Evolutionary conservation across 108 stramenopile genomes (phyloP).

Genomic region (Halocafeteria seosinensis): DNA sequence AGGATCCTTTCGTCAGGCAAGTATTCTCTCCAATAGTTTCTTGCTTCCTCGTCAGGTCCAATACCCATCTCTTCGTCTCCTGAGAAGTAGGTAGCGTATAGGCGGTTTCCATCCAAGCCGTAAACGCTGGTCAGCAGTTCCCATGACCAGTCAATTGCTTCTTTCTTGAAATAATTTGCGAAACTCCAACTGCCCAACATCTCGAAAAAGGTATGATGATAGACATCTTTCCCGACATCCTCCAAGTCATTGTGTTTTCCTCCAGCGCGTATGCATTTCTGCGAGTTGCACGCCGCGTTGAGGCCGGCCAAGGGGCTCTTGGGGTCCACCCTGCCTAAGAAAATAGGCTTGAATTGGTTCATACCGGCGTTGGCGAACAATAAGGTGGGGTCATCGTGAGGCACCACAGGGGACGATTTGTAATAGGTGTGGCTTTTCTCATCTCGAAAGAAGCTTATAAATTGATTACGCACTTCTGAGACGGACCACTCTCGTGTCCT

Average conservation of each 20-base stretch:
- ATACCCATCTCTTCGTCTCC: conserved; percentile 70
- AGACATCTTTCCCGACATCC: conserved; percentile 97
- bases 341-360: conserved; percentile 98
- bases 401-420: conserved; percentile 79
- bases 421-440: conserved; percentile 61
- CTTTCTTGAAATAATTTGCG: conserved; percentile 94
- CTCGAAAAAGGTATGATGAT: conserved; percentile 99
- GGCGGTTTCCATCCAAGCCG: conserved; percentile 49
- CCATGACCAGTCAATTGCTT: conserved; percentile 88
- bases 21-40: conserved; percentile 69
- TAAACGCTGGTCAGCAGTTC: conserved; percentile 75
- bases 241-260: conserved; percentile 99
- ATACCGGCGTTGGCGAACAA: conserved; percentile 98
- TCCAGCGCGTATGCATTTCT: conserved; percentile 98
- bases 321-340: conserved; percentile 81
- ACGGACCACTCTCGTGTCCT: conserved; percentile 72
- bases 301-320: conserved; percentile 56
- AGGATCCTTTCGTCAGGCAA: conserved; percentile 63
- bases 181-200: conserved; percentile 98
- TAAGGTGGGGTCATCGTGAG: conserved; percentile 94
- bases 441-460: conserved; percentile 73
- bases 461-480: conserved; percentile 72
- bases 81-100: conserved; percentile 96
- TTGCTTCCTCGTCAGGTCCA: conserved; percentile 68
- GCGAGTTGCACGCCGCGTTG: conserved; percentile 79